Conservation (phyloP, 768 basidiomycete genomes). For the Lenzites betulinus region DNA sequence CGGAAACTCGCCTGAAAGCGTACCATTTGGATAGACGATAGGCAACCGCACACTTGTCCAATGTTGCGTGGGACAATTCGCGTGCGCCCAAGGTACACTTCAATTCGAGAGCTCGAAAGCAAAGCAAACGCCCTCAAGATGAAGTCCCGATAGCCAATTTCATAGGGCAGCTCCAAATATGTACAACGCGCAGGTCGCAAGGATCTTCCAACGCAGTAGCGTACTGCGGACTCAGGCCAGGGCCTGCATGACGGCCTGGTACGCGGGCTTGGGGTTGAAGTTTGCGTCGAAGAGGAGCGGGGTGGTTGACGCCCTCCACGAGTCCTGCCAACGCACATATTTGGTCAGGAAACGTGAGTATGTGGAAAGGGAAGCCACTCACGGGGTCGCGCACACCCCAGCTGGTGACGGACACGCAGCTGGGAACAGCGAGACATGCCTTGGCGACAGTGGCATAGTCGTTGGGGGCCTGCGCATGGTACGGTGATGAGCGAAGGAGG, state of each 20-base stretch:
- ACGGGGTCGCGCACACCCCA: slow-evolving; percentile 53
- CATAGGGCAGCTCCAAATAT: not conserved
- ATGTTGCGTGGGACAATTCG: too few species aligned
- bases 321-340: slow-evolving; percentile 36
- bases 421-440: slow-evolving; percentile 45
- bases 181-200: not conserved
- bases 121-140: too few species aligned
- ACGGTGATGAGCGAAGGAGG: not conserved
- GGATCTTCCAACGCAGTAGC: not conserved
- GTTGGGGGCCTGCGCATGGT: slow-evolving; percentile 27
- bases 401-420: slow-evolving; percentile 49
- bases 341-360: not conserved
- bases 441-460: slow-evolving; percentile 49
- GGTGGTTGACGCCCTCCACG: slow-evolving; percentile 45
- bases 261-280: slow-evolving; percentile 47
- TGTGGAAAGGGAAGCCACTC: not conserved
- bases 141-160: too few species aligned
- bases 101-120: too few species aligned
- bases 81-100: too few species aligned
- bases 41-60: too few species aligned
- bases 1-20: too few species aligned
- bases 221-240: slow-evolving; percentile 16
- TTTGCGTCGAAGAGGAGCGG: slow-evolving; percentile 50
- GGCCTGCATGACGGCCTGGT: slow-evolving; percentile 33
- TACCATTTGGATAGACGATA: too few species aligned